Base-by-base conservation (phyloP, 441 rosid genomes). In the Macaranga tanarius region DNA sequence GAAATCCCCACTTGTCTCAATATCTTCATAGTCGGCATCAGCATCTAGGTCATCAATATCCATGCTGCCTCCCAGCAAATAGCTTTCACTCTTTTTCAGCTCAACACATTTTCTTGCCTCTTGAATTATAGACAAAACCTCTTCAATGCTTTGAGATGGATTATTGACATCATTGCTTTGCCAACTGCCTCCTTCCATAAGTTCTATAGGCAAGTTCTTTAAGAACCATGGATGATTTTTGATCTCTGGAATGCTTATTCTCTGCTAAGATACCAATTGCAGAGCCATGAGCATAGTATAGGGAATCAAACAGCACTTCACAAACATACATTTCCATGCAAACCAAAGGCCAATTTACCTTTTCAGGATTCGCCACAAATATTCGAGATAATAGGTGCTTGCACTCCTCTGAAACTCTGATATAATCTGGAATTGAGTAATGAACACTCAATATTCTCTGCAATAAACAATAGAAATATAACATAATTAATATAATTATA, bases 221-320 rank as follows among this genome's bases (percentile, higher is more conserved):
- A 83, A 67, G 82, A 90, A 88, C 92, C 95, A 90, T 5, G 90
- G 88, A 59, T 86, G 92, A 56, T 50, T 77, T 73, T 77, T 86
- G 2, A 90, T 88, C 72, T 90, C 89, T 17, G 79, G 75, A 17
- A 90, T 86, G 8, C 69, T 84, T 67, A 88, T 86, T 75, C 91
- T 88, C 95, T 90, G 62, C 70, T 78, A 70, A 40, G 23, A 63
- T 17, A n/a, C 54, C 11, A 59, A n/a, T n/a, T n/a, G 38, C 38
- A 31, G 38, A 31, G 5, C 1, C 38, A 31, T 31, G 38, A 31
- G 38, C 38, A 31, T 31, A 31, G 38, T 3, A 31, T 2, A 31
- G 1, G 38, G 5, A 31, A 31, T 31, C 38, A 31, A 10, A 12
- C 26, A 66, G 58, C 47, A 19, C 7, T 19, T 19, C 2, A 17